These are phyloP conservation scores for Backusella circina DNA, from an alignment of 192 early-diverging fungal species.

Conservation along the genomic window DNA sequence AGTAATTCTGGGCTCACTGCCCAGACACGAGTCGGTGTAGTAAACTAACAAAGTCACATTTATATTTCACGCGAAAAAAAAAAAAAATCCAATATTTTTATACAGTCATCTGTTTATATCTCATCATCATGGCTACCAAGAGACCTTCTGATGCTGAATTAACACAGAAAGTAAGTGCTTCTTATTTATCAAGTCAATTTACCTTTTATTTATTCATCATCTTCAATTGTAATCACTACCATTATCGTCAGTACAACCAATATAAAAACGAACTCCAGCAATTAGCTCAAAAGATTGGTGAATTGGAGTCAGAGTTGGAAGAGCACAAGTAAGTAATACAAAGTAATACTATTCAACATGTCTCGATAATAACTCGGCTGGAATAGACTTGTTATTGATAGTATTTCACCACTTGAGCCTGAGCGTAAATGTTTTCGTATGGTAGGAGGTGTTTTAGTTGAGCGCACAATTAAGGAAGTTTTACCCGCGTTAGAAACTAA, in stretches of 20 bases:
- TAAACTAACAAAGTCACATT: too few relatives aligned
- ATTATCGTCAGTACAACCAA: conserved; percentile 45
- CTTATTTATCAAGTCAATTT: background rate
- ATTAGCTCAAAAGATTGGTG: conserved; percentile 88
- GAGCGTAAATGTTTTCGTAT: conserved; percentile 92
- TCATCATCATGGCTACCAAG: conserved; percentile 8
- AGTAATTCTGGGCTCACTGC: too few relatives aligned
- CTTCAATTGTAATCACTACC: background rate
- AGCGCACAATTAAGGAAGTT: conserved; percentile 90
- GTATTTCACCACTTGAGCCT: conserved; percentile 74
- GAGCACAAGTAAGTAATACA: conserved; percentile 77
- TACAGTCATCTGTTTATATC: background rate
- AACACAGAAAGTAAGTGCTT: conserved; percentile 11
- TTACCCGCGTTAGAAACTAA: conserved; percentile 85
- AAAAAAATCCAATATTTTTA: too few relatives aligned
- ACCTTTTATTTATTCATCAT: background rate
- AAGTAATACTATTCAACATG: background rate
- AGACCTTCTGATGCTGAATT: conserved; percentile 15
- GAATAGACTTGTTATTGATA: conserved; percentile 84
- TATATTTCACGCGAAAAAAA: too few relatives aligned
- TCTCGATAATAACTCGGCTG: background rate
- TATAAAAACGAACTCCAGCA: conserved; percentile 80
- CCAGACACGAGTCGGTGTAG: too few relatives aligned
- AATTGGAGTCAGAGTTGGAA: conserved; percentile 89
- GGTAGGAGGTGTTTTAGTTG: conserved; percentile 90